Evolutionary conservation across 371 early-diverging fungal genomes (phyloP), one percentile per base, ranked within the genome.

Genomic region (Mortierella sp.): DNA sequence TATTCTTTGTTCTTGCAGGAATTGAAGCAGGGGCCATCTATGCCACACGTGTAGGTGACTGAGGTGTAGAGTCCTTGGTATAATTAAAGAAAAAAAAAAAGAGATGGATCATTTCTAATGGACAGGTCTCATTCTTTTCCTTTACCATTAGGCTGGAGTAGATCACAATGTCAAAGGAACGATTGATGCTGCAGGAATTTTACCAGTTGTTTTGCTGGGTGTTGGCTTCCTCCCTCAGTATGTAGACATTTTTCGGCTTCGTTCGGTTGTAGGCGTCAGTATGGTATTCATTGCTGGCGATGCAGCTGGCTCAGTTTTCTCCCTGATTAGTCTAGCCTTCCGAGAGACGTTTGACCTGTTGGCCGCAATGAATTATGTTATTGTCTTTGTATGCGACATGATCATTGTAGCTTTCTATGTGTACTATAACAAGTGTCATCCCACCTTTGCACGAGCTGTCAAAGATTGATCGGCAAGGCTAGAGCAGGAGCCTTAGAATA

Each of bases 211-310:
- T 5, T 65, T 87, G 11, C 75, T 88, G 14, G 30, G 75, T n/a
- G n/a, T 85, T 10, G 90, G 90, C 10, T 88, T 88, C 67, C 26
- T 86, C 18, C 89, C 89, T 1, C 89, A 90, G 61, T 89, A 86
- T 45, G 71, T 64, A 43, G 84, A 87, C 22, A 87, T 90, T 35
- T 78, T 77, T 43, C 64, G 84, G 73, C 75, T 80, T 73, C 70
- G 60, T 12, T 70, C 70, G 45, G 88, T 87, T 5, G 72, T 78
- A 9, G 87, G 88, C 11, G 68, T 89, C 35, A 87, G 86, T 14
- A 83, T 88, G 66, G 37, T 81, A 20, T 89, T 90, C 52, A 70
- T 90, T 11, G 71, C 81, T 1, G 84, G 87, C 58, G 89, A 89
- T 52, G 86, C 85, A 43, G 66, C 83, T 0, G 90, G 90, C 6